Evolutionary conservation across 2,329 filamentous ascomycete species (phyloP).

Genomic region (Coniochaeta ligniaria): DNA sequence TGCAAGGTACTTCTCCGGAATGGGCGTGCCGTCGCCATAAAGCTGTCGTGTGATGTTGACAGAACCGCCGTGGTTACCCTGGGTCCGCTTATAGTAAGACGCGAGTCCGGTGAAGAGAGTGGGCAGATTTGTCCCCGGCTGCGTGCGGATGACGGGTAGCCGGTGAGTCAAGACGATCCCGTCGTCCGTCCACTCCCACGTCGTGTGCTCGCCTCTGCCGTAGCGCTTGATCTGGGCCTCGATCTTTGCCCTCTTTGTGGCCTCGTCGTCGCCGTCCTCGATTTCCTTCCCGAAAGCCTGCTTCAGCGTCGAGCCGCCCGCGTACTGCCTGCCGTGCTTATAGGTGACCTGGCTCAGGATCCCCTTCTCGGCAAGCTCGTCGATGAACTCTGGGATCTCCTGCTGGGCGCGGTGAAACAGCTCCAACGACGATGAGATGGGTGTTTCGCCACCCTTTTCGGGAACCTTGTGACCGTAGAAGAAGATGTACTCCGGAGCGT

Average conservation of each 20-base stretch:
- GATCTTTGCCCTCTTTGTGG: slow-evolving; percentile 31
- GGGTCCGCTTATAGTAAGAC: slow-evolving; percentile 31
- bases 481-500: slow-evolving; percentile 43
- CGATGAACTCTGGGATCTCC: slow-evolving; percentile 36
- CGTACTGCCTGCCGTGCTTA: slow-evolving; percentile 32
- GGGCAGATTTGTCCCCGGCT: slow-evolving; percentile 34
- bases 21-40: slow-evolving; percentile 37
- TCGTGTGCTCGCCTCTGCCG: slow-evolving; percentile 34
- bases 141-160: slow-evolving; percentile 37
- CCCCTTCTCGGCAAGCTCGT: slow-evolving; percentile 31
- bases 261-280: slow-evolving; percentile 33
- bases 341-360: slow-evolving; percentile 30
- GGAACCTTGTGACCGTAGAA: slow-evolving; percentile 36
- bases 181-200: slow-evolving; percentile 40
- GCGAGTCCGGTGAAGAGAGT: slow-evolving; percentile 38
- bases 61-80: slow-evolving; percentile 12
- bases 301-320: slow-evolving; percentile 36
- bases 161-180: slow-evolving; percentile 34
- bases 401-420: slow-evolving; percentile 29
- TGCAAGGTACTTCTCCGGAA: slow-evolving; percentile 35
- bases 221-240: slow-evolving; percentile 41
- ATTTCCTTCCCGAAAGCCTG: slow-evolving; percentile 37
- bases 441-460: slow-evolving; percentile 28
- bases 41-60: slow-evolving; percentile 29
- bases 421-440: slow-evolving; percentile 32